A percentile compares a stretch with the other conserved stretches of the same genome.
These are phyloP conservation scores for Aspergillus brasiliensis DNA, from an alignment of 2,329 filamentous ascomycete species.

Conservation along the genomic window DNA sequence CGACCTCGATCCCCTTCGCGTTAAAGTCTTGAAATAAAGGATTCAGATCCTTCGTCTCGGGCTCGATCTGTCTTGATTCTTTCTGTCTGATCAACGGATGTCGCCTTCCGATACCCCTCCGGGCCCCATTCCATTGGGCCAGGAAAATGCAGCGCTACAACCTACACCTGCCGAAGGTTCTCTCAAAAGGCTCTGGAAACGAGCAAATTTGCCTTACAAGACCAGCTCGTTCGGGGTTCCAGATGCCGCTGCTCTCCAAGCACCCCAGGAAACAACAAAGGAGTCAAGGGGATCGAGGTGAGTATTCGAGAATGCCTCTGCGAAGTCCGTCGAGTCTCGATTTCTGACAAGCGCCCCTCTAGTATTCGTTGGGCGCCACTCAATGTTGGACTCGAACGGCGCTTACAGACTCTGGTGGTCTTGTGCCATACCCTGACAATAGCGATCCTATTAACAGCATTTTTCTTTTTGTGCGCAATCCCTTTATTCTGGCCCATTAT, in stretches of 20 bases:
- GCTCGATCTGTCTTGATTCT: neutral
- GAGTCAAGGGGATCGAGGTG: neutral
- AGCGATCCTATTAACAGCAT: constrained; percentile 70
- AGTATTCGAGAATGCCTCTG: neutral
- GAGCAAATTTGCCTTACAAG: neutral
- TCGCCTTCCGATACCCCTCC: neutral
- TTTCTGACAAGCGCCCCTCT: neutral
- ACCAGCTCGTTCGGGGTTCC: neutral
- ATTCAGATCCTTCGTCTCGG: too few species aligned
- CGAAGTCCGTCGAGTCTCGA: neutral
- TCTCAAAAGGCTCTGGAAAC: neutral
- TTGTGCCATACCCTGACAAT: constrained; percentile 73
- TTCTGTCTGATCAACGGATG: neutral
- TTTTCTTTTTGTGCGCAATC: constrained; percentile 89
- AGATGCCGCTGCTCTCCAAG: too few species aligned
- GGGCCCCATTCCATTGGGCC: neutral
- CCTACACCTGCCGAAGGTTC: neutral
- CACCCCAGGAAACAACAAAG: neutral
- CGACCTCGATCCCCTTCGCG: neutral
- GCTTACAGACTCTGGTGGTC: constrained; percentile 77
- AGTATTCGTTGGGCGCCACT: constrained; percentile 84
- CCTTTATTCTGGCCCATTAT: constrained; percentile 86
- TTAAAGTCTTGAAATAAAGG: neutral
- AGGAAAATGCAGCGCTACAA: neutral
- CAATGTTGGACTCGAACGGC: constrained; percentile 69